Base-by-base conservation (phyloP, 257 asterid genomes). In the Przewalskia tangutica region DNA sequence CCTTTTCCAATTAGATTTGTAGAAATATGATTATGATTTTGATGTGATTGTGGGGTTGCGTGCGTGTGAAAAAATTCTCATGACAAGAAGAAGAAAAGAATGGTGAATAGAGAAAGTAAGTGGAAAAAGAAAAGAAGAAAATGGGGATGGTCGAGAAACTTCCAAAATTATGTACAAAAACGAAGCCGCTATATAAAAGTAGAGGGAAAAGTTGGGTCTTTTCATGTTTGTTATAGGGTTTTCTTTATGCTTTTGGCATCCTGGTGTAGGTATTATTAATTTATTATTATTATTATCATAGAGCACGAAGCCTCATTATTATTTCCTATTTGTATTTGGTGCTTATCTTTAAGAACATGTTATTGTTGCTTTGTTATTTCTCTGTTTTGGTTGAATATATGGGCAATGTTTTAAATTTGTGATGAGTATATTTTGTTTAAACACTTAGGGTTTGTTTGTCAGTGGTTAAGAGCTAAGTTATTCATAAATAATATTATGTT, bases 131-230 rank as follows among this genome's bases (percentile, higher is more conserved):
- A 27, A 65, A 8, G 34, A 53, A 56, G 44, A 76, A 67, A 5
- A 71, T 6, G 2, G 44, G 82, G 46, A 9, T 10, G 81, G 70
- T 66, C 2, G 38, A 62, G 50, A 78, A 82, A 27, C 81, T 38
- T 67, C 77, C 27, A 82, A 38, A 20, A 48, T 63, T n/a, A 38
- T 68, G 87, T 34, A 18, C 67, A 79, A 67, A 85, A 58, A 63
- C 85, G 87, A 85, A 85, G 70, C 85, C 87, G 87, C 81, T 60
- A 48, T 18, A 20, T 6, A n/a, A 48, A 55, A 55, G 8, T 51
- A 51, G 4, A 11, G 55, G 6, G 10, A 68, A 46, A 78, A 23
- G 65, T 54, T 3, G 80, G 48, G 20, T 70, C 77, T 20, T 20
- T 23, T 36, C 46, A 80, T 64, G 50, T 80, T 42, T 80, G 13